Evolutionary conservation across 2,329 filamentous ascomycete species (phyloP), one percentile per base, ranked within the genome.

Genomic region (Venturia aucupariae): DNA sequence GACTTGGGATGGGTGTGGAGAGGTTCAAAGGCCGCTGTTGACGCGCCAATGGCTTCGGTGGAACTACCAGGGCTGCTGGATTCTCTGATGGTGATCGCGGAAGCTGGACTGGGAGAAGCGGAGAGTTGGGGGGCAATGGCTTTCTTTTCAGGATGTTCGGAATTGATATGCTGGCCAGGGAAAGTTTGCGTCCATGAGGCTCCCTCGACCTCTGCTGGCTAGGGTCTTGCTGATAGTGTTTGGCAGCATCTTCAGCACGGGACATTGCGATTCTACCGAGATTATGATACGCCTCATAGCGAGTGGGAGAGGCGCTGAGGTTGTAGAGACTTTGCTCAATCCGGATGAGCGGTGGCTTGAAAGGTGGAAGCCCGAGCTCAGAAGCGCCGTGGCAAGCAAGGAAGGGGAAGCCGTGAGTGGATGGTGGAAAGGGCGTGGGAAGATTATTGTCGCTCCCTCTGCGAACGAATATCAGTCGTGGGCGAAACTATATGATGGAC

Each of bases 41-140:
- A 44, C 69, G 69, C 68, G 39, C 69, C 69, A 42, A 62, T 55
- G 51, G 62, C 27, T 55, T 35, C 30, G 27, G 17, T 32, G n/a
- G n/a, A n/a, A n/a, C n/a, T n/a, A 19, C n/a, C 35, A 60, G 35
- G 35, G 71, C 65, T 4, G 70, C 70, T 61, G 68, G 71, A 67
- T 74, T 70, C 32, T 75, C 66, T 24, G 76, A 76, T 51, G 65
- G 66, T 11, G 67, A 71, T 17, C 66, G 66, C 61, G 69, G 67
- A 46, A 51, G 46, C 44, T 60, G 77, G 63, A 72, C 72, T 65
- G 79, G 74, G 64, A 80, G 72, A 67, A 81, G 78, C 62, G 80
- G 79, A 67, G 76, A 75, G 74, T 78, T 78, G 66, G 76, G 73
- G 67, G 82, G 82, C 67, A 85, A 73, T 69, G 82, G 81, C 72